Percentiles rank a stretch among this genome's conserved stretches.
phyloP scores from a whole-genome alignment of 371 early-diverging fungal species.

The Syncephalastrum racemosum region DNA sequence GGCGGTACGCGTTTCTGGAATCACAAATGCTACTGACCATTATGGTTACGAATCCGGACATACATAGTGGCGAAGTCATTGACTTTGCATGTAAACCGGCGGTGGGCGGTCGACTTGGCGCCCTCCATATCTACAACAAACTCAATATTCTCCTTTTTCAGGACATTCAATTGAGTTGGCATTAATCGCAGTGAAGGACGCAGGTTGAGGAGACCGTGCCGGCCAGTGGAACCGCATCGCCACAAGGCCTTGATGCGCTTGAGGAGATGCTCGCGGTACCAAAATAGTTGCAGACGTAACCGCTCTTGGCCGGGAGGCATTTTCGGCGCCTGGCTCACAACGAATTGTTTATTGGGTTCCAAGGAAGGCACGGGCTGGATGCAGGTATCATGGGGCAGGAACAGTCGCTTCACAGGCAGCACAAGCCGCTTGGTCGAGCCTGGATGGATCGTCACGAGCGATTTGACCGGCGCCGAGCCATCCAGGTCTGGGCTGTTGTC shows the following conservation, averaged over 20 bases:
- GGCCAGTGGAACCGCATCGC: constrained; percentile 38
- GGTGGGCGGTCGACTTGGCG: constrained; percentile 25
- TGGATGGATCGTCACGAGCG: constrained; percentile 34
- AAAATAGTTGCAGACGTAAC: constrained; percentile 65
- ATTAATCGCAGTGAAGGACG: constrained; percentile 52
- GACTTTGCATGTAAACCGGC: constrained; percentile 48
- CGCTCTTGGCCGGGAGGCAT: constrained; percentile 53
- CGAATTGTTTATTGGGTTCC: constrained; percentile 75
- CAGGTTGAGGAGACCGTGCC: constrained; percentile 54
- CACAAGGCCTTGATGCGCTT: constrained; percentile 56
- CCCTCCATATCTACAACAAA: constrained; percentile 46
- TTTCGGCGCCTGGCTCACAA: constrained; percentile 58
- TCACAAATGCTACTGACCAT: constrained; percentile 23
- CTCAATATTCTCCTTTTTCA: constrained; percentile 62
- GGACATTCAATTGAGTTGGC: constrained; percentile 47
- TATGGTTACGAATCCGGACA: constrained; percentile 51
- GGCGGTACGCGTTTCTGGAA: no score
- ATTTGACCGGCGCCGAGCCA: constrained; percentile 5
- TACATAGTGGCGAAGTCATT: constrained; percentile 54
- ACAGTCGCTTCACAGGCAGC: constrained; percentile 67
- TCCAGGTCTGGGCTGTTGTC: constrained; percentile 45
- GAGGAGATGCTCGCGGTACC: constrained; percentile 75
- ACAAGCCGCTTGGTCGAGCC: constrained; percentile 38
- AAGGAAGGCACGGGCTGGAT: constrained; percentile 67
- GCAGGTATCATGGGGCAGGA: constrained; percentile 49